A percentile compares a stretch with the other conserved stretches of the same genome.
Conservation (phyloP, 805 yeast species). For the Candida piceae region DNA sequence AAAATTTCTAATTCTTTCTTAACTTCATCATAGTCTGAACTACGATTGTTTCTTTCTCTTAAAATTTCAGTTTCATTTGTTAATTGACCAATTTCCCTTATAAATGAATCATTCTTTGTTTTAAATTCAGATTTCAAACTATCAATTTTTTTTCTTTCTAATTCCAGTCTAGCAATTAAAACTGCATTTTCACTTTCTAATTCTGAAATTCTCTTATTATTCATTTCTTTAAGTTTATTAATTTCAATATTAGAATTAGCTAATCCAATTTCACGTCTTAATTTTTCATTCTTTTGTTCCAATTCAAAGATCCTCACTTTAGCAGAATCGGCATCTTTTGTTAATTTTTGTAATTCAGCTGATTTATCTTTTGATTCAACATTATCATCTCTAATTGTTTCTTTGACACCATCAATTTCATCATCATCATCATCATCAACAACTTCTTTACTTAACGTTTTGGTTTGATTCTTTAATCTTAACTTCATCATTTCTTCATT, state of each 20-base stretch:
- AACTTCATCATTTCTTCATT: slow-evolving; percentile 60
- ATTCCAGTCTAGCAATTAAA: slow-evolving; percentile 53
- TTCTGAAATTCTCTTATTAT: slow-evolving; percentile 44
- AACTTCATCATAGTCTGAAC: slow-evolving; percentile 73
- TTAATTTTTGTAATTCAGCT: slow-evolving; percentile 59
- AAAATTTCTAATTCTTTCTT: slow-evolving; percentile 71
- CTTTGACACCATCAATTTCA: slow-evolving; percentile 5
- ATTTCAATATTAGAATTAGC: slow-evolving; percentile 42
- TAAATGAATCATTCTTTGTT: slow-evolving; percentile 31
- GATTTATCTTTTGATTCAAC: slow-evolving; percentile 31
- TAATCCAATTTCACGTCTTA: slow-evolving; percentile 58
- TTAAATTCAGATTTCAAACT: slow-evolving; percentile 21
- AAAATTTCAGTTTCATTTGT: slow-evolving; percentile 46
- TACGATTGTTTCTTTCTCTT: slow-evolving; percentile 43
- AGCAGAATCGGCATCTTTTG: slow-evolving; percentile 68
- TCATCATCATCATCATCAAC: slow-evolving; percentile 25
- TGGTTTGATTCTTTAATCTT: slow-evolving; percentile 45
- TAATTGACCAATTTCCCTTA: slow-evolving; percentile 44
- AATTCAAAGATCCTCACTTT: slow-evolving; percentile 64
- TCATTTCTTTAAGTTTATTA: slow-evolving; percentile 38
- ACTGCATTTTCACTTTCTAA: slow-evolving; percentile 67
- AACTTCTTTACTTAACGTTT: slow-evolving; percentile 34
- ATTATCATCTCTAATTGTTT: slow-evolving; percentile 11
- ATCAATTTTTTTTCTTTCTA: slow-evolving; percentile 33
- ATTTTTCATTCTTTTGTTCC: slow-evolving; percentile 72